These are phyloP conservation scores for Teratosphaeriaceae sp. DNA, from an alignment of 2,329 filamentous ascomycete species.

Conservation along the genomic window DNA sequence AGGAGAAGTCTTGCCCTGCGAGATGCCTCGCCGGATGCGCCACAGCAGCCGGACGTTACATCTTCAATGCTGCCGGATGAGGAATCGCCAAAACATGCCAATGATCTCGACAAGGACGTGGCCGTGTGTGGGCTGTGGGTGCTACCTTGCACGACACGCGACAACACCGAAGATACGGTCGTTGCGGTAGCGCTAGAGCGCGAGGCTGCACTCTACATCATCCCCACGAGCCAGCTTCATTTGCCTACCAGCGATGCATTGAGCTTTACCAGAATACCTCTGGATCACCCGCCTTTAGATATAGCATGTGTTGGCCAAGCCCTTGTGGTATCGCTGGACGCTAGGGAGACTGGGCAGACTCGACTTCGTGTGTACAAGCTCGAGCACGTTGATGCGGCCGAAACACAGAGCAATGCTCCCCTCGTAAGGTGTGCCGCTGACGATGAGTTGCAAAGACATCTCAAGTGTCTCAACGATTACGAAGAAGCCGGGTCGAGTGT, in stretches of 20 bases:
- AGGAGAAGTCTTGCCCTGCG: conserved; percentile 44
- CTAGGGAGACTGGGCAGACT: conserved; percentile 3
- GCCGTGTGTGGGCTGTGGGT: conserved; percentile 49
- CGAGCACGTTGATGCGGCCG: not conserved
- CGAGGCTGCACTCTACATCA: conserved; percentile 55
- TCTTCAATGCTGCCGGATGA: too few species aligned
- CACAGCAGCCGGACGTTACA: too few species aligned
- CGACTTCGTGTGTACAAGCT: conserved; percentile 7
- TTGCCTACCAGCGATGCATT: not conserved
- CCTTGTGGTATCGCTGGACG: conserved; percentile 15
- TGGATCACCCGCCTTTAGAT: conserved; percentile 12
- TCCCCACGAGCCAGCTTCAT: conserved; percentile 3
- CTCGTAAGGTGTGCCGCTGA: conserved; percentile 3
- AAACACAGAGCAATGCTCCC: conserved; percentile 2
- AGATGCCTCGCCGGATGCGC: conserved; percentile 27
- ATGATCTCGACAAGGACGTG: conserved; percentile 22
- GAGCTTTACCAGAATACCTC: not conserved
- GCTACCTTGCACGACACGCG: conserved; percentile 12
- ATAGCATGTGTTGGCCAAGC: conserved; percentile 8
- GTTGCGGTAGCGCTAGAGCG: conserved; percentile 39
- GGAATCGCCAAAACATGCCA: too few species aligned
- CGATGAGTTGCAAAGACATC: conserved; percentile 1
- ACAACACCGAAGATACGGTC: conserved; percentile 2
- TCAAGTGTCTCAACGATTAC: conserved; percentile 3
- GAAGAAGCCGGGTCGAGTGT: conserved; percentile 13